These are phyloP conservation scores for Hondaea fermentalgiana DNA, from an alignment of 108 stramenopile genomes.

Conservation along the genomic window DNA sequence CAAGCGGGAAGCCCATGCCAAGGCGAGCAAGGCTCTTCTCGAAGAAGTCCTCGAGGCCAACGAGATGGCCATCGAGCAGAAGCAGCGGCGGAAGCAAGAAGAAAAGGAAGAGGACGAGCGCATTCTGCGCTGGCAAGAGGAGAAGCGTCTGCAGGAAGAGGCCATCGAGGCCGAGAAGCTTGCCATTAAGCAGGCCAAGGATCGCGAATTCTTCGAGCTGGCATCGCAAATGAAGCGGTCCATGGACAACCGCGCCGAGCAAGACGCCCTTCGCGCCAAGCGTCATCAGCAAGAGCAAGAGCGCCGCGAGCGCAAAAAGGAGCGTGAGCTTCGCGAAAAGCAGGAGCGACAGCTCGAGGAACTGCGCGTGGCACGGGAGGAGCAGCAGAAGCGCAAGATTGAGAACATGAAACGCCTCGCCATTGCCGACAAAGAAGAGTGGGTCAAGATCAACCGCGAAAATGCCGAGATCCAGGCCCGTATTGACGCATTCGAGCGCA, in stretches of 20 bases:
- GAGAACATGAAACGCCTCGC: constrained; percentile 14
- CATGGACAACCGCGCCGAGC: constrained; percentile 10
- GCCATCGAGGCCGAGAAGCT: constrained; percentile 15
- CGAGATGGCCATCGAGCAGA: neutral
- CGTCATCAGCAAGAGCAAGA: neutral
- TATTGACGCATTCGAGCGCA: constrained; percentile 19
- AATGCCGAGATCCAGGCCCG: constrained; percentile 16
- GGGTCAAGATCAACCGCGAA: constrained; percentile 15
- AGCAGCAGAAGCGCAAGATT: constrained; percentile 13
- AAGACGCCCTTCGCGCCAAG: constrained; percentile 19
- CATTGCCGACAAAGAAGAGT: constrained; percentile 8
- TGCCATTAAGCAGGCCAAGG: neutral
- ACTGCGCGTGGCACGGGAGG: neutral
- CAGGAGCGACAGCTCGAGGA: neutral
- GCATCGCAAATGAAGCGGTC: constrained; percentile 10
- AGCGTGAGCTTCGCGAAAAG: constrained; percentile 6
- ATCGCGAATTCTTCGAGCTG: constrained; percentile 22
- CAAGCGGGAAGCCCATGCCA: neutral
- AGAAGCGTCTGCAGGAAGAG: constrained; percentile 2
- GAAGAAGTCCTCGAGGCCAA: constrained; percentile 17
- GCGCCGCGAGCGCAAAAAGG: neutral
- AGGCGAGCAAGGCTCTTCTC: neutral
- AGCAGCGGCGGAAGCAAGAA: neutral
- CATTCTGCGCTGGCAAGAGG: neutral
- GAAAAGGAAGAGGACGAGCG: constrained; percentile 22